Evolutionary conservation across 176 grass and related monocot species (phyloP).

Genomic region (Cymbopogon citratus): DNA sequence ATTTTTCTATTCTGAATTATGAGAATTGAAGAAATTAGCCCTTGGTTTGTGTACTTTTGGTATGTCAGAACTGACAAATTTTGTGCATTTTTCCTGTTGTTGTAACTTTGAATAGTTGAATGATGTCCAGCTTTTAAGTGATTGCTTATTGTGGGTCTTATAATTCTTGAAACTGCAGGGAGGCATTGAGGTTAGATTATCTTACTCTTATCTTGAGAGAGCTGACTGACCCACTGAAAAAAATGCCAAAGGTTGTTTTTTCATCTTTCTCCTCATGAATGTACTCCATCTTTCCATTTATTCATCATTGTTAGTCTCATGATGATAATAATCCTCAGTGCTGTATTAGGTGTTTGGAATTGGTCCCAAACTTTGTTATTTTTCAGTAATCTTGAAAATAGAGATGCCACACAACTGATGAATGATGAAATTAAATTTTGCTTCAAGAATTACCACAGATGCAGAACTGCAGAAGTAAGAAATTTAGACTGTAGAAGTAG

Average conservation of each 20-base stretch:
- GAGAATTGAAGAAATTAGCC: not conserved
- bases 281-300: not conserved
- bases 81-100: not conserved
- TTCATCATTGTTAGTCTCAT: constrained; percentile 11
- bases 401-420: not conserved
- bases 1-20: not conserved
- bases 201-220: constrained; percentile 75
- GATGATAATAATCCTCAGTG: not conserved
- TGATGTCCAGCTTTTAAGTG: not conserved
- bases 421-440: not conserved
- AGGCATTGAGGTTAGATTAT: constrained; percentile 78
- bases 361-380: not conserved
- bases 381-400: not conserved
- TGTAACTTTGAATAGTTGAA: constrained; percentile 5
- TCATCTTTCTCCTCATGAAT: constrained; percentile 18
- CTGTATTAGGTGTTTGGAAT: not conserved
- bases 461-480: not conserved
- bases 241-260: constrained; percentile 66
- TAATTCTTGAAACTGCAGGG: constrained; percentile 51
- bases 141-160: not conserved
- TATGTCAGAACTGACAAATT: not conserved
- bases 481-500: not conserved
- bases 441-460: not conserved
- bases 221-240: constrained; percentile 60
- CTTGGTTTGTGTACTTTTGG: not conserved